These are phyloP conservation scores for Plasmodium falciparum DNA, from an alignment of 169 alveolate genomes.

Conservation along the genomic window DNA sequence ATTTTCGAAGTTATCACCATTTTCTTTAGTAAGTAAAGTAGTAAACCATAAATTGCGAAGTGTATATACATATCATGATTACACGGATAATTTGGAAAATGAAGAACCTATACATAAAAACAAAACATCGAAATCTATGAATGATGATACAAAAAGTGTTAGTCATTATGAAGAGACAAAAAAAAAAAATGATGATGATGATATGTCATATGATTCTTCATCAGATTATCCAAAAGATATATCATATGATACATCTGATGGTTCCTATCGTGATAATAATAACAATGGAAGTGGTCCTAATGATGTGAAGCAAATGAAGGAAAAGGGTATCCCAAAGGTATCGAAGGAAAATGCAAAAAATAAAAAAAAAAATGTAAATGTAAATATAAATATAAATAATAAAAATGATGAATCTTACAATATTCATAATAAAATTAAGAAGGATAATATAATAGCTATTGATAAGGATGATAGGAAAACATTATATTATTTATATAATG, in stretches of 20 bases:
- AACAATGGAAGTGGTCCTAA: too few species aligned
- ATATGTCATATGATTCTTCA: too few species aligned
- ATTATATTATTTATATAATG: conserved; percentile 53
- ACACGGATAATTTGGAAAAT: conserved; percentile 28
- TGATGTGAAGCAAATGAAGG: background rate
- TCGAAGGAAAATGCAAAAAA: background rate
- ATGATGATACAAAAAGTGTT: background rate
- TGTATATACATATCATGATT: conserved; percentile 57
- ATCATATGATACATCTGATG: too few species aligned
- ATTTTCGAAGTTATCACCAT: conserved; percentile 68
- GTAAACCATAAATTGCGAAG: conserved; percentile 44
- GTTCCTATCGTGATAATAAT: too few species aligned
- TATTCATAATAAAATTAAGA: background rate
- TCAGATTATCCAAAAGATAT: too few species aligned
- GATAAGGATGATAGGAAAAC: conserved; percentile 44
- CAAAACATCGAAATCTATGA: background rate
- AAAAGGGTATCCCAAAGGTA: background rate
- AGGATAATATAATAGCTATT: conserved; percentile 15
- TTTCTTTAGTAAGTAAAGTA: conserved; percentile 17
- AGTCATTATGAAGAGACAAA: background rate
- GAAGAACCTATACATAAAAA: background rate
- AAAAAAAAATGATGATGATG: too few species aligned
- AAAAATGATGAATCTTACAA: background rate
- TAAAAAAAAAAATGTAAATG: too few species aligned
- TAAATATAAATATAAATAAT: background rate